A percentile compares a stretch with the other conserved stretches of the same genome.
Conservation (phyloP, 257 asterid species). For the Solanum chiquidenum region DNA sequence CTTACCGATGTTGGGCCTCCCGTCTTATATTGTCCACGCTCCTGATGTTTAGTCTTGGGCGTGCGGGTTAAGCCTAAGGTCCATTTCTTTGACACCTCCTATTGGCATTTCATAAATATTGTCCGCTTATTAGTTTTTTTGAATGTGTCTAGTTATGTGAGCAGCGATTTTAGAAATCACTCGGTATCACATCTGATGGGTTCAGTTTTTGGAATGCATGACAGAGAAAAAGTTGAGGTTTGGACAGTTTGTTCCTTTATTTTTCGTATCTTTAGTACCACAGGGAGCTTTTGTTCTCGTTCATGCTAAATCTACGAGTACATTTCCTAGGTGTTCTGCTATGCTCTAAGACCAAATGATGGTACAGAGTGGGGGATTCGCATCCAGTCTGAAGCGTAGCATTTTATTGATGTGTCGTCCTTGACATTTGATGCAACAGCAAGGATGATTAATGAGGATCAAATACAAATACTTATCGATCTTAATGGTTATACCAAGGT, state of each 20-base stretch:
- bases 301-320: neutral
- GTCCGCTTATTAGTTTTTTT: neutral
- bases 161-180: slow-evolving; percentile 97
- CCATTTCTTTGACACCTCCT: too few relatives aligned
- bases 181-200: slow-evolving; percentile 95
- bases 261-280: neutral
- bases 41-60: too few relatives aligned
- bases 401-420: slow-evolving; percentile 84
- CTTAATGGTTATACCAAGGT: slow-evolving; percentile 98
- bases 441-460: slow-evolving; percentile 80
- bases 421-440: slow-evolving; percentile 86
- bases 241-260: neutral
- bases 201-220: slow-evolving; percentile 93
- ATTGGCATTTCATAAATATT: neutral
- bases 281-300: neutral
- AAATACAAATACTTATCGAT: slow-evolving; percentile 82
- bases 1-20: too few relatives aligned
- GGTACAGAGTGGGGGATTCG: slow-evolving; percentile 89
- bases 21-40: too few relatives aligned
- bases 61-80: too few relatives aligned
- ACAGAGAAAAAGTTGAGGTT: slow-evolving; percentile 73
- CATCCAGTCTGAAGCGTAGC: slow-evolving; percentile 77
- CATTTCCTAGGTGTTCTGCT: slow-evolving; percentile 70
- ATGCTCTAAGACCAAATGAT: slow-evolving; percentile 79
- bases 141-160: slow-evolving; percentile 53